Base-by-base conservation (phyloP, 2,329 filamentous ascomycete genomes). In the Trichoderma hamatum region DNA sequence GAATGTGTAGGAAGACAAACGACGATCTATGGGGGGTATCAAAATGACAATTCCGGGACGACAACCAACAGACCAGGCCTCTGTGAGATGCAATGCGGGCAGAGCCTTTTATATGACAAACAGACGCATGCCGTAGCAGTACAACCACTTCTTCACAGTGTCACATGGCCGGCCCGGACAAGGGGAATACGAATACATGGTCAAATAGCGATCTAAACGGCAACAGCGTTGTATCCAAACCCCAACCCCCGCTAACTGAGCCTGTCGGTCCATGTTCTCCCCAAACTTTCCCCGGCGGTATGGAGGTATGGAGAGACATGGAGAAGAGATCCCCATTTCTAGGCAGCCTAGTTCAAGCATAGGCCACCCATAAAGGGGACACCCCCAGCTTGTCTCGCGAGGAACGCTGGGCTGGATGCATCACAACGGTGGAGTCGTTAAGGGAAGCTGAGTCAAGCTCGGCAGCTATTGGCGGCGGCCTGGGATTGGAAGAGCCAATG, bases 241-340 rank as follows among this genome's bases (percentile, higher is more conserved):
- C 28, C 43, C 60, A 63, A 34, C 36, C 60, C 60, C 60, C 60
- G 60, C 60, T 32, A 54, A 54, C 28, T 34, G 32, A 30, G 49
- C 46, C 34, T 49, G 51, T 36, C 54, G 26, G 19, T 36, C 63
- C 10, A 24, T 59, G 39, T 43, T 67, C 63, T 59, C 63, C 64
- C 64, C 64, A 67, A 43, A 59, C 64, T 67, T 67, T 59, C 64
- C 64, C 54, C 64, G 52, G 64, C 39, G 64, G 54, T 52, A 63
- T 63, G 60, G 56, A 28, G 36, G 36, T 55, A 55, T 64, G 61
- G 61, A 39, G 61, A 54, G 26, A 55, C 28, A 55, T 64, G 61
- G 64, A 67, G 64, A 67, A 59, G 64, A 58, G 51, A 67, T 67
- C 64, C 61, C 61, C 54, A 54, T 67, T 59, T 67, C 39, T n/a